These are phyloP conservation scores for Pugionium cornutum DNA, from an alignment of 345 rosid genomes.

Conservation along the genomic window DNA sequence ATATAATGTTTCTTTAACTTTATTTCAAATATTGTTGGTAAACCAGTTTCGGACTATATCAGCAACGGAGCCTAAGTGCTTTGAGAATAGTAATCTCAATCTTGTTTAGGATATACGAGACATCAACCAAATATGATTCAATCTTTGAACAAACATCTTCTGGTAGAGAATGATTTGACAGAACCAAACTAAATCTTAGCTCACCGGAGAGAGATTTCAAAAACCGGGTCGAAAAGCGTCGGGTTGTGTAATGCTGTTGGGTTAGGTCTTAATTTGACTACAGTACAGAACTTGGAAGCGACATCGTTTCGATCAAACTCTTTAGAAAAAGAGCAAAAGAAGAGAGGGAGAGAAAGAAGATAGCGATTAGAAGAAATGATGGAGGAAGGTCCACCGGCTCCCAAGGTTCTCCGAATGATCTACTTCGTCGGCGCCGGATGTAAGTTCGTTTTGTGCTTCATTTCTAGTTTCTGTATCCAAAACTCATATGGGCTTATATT, in stretches of 20 bases:
- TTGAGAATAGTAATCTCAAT: slow-evolving; percentile 6
- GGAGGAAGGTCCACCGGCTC: slow-evolving; percentile 67
- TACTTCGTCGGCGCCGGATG: slow-evolving; percentile 79
- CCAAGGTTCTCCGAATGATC: slow-evolving; percentile 58
- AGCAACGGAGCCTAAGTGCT: neutral
- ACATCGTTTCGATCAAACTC: neutral
- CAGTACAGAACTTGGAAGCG: neutral
- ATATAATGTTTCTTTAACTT: slow-evolving; percentile 25
- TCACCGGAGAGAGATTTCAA: slow-evolving; percentile 70
- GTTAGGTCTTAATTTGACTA: slow-evolving; percentile 18
- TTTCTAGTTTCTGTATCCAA: neutral
- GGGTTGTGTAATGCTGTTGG: slow-evolving; percentile 13
- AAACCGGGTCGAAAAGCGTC: slow-evolving; percentile 34
- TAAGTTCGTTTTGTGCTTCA: slow-evolving; percentile 29
- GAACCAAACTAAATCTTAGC: slow-evolving; percentile 1
- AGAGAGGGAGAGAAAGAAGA: slow-evolving; percentile 1
- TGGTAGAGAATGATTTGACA: slow-evolving; percentile 49
- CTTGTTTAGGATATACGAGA: slow-evolving; percentile 44
- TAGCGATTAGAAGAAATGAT: slow-evolving; percentile 44
- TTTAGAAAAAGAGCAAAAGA: slow-evolving; percentile 1
- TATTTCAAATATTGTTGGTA: slow-evolving; percentile 8
- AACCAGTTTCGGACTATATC: neutral
- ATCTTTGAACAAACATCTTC: slow-evolving; percentile 51
- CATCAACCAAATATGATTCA: slow-evolving; percentile 51
- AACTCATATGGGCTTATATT: too few species aligned